Evolutionary conservation across 2,329 filamentous ascomycete species (phyloP), one percentile per base, ranked within the genome.

Genomic region (Dichotomopilus funicola): DNA sequence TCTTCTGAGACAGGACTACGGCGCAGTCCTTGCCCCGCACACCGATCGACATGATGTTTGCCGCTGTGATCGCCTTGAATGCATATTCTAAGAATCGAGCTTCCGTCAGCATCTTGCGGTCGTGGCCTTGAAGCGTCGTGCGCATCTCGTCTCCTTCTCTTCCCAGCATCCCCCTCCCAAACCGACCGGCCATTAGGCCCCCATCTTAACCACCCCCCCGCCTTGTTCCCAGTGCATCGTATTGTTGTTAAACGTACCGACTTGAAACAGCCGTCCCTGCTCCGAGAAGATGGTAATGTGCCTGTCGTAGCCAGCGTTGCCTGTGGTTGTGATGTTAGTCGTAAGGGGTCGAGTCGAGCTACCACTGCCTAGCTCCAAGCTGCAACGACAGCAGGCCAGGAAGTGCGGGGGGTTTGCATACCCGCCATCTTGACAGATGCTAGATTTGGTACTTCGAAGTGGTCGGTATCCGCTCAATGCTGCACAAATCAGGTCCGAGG

Each of bases 241-340:
- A 47, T 48, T 37, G 56, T 59, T 27, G 19, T 27, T 27, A 3
- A 27, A 82, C 91, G 70, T 82, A 97, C 94, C 94, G 74, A 99
- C 94, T 96, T 99, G 94, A 74, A 97, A 99, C 72, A 99, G 80
- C 72, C 94, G 86, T 70, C 94, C 94, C 77, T 96, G 91, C 74
- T 99, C 94, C 60, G 94, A 96, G 79, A 99, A 99, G 81, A 99
- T 97, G 72, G 94, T 99, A 70, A 99, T 99, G 77, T 99, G 94
- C 80, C 94, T 85, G 77, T 99, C 94, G 77, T 95, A 97, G 41
- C 60, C 61, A 55, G 63, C 60, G 65, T 61, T 58, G 63, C 60
- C 59, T 62, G 57, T 55, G 37, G 34, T 45, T 19, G 40, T 37
- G 42, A 46, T 56, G 59, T 61, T 53, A 64, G 60, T 59, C 38